Conservation (phyloP, 306 rosid genomes). For the Rosa rugosa region DNA sequence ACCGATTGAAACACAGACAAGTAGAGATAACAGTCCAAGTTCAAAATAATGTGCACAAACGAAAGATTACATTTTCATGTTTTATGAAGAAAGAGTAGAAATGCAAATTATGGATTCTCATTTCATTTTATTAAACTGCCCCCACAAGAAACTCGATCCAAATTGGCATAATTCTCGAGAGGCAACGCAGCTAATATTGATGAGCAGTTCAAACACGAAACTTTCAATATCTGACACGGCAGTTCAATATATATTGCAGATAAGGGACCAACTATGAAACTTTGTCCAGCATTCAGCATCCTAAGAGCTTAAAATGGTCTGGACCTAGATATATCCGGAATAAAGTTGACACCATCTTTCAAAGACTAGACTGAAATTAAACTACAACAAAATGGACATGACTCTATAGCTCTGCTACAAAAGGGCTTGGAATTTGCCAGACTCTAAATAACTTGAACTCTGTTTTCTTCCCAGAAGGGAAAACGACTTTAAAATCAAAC, state of each 20-base stretch:
- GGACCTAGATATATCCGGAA: constrained; percentile 32
- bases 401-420: constrained; percentile 44
- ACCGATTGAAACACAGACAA: background rate
- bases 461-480: constrained; percentile 12
- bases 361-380: constrained; percentile 30
- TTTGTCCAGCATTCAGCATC: constrained; percentile 28
- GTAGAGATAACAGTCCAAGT: background rate
- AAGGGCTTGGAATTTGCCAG: constrained; percentile 36
- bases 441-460: constrained; percentile 28
- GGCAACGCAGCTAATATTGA: background rate
- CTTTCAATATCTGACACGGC: background rate
- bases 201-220: background rate
- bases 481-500: constrained; percentile 21
- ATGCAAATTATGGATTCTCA: background rate
- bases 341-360: constrained; percentile 28
- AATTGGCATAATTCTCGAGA: background rate
- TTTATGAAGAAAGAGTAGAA: background rate
- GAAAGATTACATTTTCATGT: background rate
- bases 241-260: constrained; percentile 5
- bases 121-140: background rate
- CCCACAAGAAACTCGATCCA: background rate
- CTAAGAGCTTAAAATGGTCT: constrained; percentile 21
- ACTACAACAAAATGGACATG: constrained; percentile 50
- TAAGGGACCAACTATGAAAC: constrained; percentile 18
- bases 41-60: background rate